Conservation (phyloP, 306 rosid genomes). For the Inga oerstediana region DNA sequence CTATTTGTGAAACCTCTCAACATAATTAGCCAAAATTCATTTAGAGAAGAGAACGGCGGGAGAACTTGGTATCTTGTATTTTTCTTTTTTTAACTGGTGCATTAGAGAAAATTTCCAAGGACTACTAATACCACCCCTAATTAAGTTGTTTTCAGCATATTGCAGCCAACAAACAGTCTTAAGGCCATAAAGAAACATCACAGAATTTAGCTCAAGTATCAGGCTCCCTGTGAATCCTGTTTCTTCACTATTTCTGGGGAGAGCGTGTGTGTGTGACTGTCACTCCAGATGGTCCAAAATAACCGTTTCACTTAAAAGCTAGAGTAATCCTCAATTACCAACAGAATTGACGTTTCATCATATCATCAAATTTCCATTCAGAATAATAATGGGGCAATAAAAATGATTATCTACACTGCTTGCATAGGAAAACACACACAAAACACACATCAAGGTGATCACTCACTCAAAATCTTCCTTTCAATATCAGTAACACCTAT, state of each 20-base stretch:
- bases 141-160: neutral
- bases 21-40: neutral
- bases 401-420: neutral
- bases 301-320: slow-evolving; percentile 6
- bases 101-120: neutral
- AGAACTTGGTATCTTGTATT: neutral
- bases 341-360: neutral
- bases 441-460: slow-evolving; percentile 11
- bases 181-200: slow-evolving; percentile 4
- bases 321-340: slow-evolving; percentile 10
- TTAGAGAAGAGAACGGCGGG: neutral
- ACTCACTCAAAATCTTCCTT: slow-evolving; percentile 6
- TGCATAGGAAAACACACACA: neutral
- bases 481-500: slow-evolving; percentile 8
- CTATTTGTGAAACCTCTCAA: neutral
- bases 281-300: slow-evolving; percentile 11
- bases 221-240: neutral
- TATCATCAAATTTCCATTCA: neutral
- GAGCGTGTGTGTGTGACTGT: neutral
- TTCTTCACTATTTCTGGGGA: neutral
- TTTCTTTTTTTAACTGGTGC: neutral
- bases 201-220: neutral
- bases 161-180: neutral
- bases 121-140: neutral
- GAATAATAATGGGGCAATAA: neutral